These are phyloP conservation scores for Thuja plicata DNA, from an alignment of 83 land plant genomes.

Conservation along the genomic window DNA sequence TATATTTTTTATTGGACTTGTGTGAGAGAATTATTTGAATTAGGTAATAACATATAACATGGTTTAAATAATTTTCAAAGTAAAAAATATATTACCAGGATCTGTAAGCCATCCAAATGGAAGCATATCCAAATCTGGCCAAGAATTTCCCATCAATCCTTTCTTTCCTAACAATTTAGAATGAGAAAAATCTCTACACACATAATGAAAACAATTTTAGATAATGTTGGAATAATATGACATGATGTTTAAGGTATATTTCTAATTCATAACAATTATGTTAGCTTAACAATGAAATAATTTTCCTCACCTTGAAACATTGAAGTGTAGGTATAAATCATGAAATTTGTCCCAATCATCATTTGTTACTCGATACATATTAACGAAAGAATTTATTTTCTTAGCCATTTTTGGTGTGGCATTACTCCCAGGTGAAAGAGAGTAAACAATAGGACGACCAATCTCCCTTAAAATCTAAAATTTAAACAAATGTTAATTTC, in stretches of 20 bases:
- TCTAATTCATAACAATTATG: no score
- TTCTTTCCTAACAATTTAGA: constrained; percentile 72
- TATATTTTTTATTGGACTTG: no score
- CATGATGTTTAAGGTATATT: no score
- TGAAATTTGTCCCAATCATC: constrained; percentile 56
- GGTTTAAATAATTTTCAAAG: background rate
- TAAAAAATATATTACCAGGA: constrained; percentile 44
- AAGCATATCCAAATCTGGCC: constrained; percentile 99
- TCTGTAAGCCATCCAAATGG: constrained; percentile 93
- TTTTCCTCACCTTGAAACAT: constrained; percentile 42
- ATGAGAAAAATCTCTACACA: constrained; percentile 71
- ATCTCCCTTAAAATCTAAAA: constrained; percentile 5
- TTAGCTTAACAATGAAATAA: no score
- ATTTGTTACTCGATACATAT: constrained; percentile 48
- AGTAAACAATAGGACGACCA: constrained; percentile 45
- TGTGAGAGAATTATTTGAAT: background rate
- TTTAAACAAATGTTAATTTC: background rate
- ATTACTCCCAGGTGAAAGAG: constrained; percentile 42
- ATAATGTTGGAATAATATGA: background rate
- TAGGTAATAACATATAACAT: background rate
- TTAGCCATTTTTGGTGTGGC: constrained; percentile 40
- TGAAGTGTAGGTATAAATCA: constrained; percentile 39
- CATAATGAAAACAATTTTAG: background rate
- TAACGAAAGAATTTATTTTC: constrained; percentile 17
- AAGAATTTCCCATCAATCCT: constrained; percentile 76